Evolutionary conservation across 2,329 filamentous ascomycete genomes (phyloP).

Genomic region (Colletotrichum sansevieriae): DNA sequence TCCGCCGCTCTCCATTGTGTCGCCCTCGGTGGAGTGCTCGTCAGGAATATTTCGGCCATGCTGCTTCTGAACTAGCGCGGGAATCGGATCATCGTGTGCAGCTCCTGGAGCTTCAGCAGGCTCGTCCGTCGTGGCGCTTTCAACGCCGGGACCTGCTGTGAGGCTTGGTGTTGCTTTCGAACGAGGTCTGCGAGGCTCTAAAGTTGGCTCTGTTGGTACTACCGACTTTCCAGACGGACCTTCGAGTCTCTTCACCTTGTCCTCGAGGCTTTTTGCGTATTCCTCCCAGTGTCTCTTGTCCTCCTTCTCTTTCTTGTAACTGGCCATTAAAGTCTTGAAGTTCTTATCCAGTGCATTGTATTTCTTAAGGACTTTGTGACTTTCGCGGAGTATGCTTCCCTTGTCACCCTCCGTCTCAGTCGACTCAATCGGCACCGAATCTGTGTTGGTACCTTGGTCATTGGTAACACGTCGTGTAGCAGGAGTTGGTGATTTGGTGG

Average conservation of each 20-base stretch:
- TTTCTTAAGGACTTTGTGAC: slow-evolving; percentile 53
- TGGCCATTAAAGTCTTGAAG: slow-evolving; percentile 56
- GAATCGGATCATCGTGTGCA: background rate
- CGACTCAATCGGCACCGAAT: background rate
- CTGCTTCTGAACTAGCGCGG: background rate
- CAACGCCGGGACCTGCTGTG: slow-evolving; percentile 29
- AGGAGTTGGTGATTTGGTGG: slow-evolving; percentile 19
- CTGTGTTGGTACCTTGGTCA: slow-evolving; percentile 34
- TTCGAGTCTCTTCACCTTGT: slow-evolving; percentile 59
- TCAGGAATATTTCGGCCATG: background rate
- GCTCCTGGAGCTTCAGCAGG: background rate
- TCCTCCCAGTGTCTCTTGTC: slow-evolving; percentile 60
- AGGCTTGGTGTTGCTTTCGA: slow-evolving; percentile 25
- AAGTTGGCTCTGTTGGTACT: background rate
- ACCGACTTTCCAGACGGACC: slow-evolving; percentile 48
- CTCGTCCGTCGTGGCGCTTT: background rate
- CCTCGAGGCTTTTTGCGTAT: slow-evolving; percentile 58
- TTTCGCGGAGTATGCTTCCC: slow-evolving; percentile 27
- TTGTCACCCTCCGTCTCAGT: background rate
- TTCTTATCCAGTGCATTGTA: slow-evolving; percentile 57
- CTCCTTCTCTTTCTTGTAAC: slow-evolving; percentile 56
- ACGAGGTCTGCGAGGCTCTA: slow-evolving; percentile 28
- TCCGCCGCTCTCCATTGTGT: slow-evolving; percentile 22
- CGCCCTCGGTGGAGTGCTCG: slow-evolving; percentile 7
- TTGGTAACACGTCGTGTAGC: slow-evolving; percentile 10